Evolutionary conservation across 2,329 filamentous ascomycete species (phyloP).

Genomic region (Aspergillus sp.): DNA sequence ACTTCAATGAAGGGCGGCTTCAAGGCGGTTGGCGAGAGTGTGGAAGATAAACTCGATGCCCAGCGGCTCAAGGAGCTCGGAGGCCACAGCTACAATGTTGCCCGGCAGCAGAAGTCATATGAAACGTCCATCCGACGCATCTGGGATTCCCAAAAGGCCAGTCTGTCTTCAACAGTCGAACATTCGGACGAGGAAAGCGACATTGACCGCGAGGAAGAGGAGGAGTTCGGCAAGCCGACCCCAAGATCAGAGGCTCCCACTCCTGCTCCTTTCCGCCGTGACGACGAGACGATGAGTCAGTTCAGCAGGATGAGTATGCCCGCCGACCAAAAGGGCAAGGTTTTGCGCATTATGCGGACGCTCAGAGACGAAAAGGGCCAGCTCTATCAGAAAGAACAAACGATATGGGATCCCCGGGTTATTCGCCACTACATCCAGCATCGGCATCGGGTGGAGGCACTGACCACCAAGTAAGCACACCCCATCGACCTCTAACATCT

Average conservation of each 20-base stretch:
- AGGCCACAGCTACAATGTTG: slow-evolving; percentile 96
- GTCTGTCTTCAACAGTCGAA: slow-evolving; percentile 71
- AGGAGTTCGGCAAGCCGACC: slow-evolving; percentile 56
- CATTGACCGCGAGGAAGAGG: slow-evolving; percentile 54
- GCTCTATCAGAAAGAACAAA: slow-evolving; percentile 58
- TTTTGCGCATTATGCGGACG: slow-evolving; percentile 72
- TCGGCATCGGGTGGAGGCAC: slow-evolving; percentile 69
- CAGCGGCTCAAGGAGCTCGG: slow-evolving; percentile 69
- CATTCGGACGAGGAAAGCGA: slow-evolving; percentile 74
- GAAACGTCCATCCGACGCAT: slow-evolving; percentile 88
- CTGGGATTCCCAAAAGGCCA: slow-evolving; percentile 84
- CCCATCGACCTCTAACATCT: neutral
- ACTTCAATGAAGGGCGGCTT: slow-evolving; percentile 99
- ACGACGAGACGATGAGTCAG: slow-evolving; percentile 79
- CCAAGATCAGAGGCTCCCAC: slow-evolving; percentile 68
- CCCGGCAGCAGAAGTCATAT: slow-evolving; percentile 88
- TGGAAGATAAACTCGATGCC: slow-evolving; percentile 81
- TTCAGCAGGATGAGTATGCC: slow-evolving; percentile 70
- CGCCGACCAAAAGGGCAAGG: slow-evolving; percentile 65
- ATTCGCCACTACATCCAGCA: slow-evolving; percentile 86
- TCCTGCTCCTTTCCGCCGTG: slow-evolving; percentile 54
- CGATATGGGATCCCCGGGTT: slow-evolving; percentile 77
- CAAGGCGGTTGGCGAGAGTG: slow-evolving; percentile 83
- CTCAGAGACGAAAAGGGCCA: slow-evolving; percentile 66
- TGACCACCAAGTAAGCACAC: slow-evolving; percentile 68